Conservation (phyloP, 2,329 filamentous ascomycete genomes). For the Fusarium sacchari region DNA sequence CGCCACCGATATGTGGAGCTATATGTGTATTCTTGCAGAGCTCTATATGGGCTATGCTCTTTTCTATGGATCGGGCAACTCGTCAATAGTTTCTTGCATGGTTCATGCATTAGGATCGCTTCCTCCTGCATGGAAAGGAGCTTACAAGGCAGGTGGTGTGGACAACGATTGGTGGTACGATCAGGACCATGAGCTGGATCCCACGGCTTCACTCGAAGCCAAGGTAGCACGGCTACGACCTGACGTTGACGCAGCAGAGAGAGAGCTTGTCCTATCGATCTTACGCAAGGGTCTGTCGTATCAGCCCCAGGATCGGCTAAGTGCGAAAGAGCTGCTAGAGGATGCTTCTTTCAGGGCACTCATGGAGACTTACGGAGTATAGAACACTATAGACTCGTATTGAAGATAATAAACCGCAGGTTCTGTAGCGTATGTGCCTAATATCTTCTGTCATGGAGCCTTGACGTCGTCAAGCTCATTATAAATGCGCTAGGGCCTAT, state of each 20-base stretch:
- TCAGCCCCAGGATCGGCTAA: not conserved
- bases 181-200: not conserved
- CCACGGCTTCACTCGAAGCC: not conserved
- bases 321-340: not conserved
- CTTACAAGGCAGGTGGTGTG: fast-evolving
- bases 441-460: too few species aligned
- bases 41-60: not conserved
- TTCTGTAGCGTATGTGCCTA: too few species aligned
- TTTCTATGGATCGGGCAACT: not conserved
- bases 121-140: fast-evolving
- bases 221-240: not conserved
- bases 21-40: not conserved
- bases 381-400: fast-evolving
- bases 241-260: fast-evolving
- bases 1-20: not conserved
- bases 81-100: fast-evolving
- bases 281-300: not conserved
- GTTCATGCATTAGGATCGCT: fast-evolving
- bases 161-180: not conserved
- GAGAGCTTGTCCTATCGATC: not conserved
- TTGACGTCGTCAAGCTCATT: too few species aligned
- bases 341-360: not conserved
- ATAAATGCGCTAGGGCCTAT: too few species aligned
- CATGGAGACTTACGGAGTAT: not conserved
- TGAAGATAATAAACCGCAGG: not conserved